phyloP scores from a whole-genome alignment of 2,329 filamentous ascomycete species.

The Diplodia scrobiculata region DNA sequence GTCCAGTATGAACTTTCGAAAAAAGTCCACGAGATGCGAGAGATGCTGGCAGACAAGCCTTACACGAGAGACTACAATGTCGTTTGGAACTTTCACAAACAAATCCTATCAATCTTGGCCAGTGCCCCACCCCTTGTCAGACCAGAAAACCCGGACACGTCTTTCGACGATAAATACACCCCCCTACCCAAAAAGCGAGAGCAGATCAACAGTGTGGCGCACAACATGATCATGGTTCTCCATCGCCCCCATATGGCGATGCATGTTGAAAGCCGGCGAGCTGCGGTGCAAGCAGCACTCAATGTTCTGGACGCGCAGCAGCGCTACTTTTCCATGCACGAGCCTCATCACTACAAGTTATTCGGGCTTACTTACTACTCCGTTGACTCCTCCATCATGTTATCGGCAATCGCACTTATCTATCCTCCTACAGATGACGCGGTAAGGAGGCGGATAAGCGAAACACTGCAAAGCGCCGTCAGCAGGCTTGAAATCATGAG shows the following conservation, averaged over 20 bases:
- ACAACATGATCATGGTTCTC: slow-evolving; percentile 14
- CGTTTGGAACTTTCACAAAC: slow-evolving; percentile 13
- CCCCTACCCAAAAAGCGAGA: background rate
- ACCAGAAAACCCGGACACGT: background rate
- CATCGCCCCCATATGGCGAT: slow-evolving; percentile 13
- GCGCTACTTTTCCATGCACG: background rate
- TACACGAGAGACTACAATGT: slow-evolving; percentile 6
- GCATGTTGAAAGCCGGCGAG: slow-evolving; percentile 12
- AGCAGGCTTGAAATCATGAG: background rate
- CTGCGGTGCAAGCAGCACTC: slow-evolving; percentile 9
- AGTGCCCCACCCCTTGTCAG: background rate
- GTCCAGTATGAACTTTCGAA: slow-evolving; percentile 10
- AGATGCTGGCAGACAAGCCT: slow-evolving; percentile 4
- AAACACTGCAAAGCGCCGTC: background rate
- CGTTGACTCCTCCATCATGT: background rate
- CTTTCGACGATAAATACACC: background rate
- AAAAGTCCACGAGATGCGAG: slow-evolving; percentile 16
- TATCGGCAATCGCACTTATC: background rate
- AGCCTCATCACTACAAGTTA: slow-evolving; percentile 3
- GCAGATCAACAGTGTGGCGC: slow-evolving; percentile 2
- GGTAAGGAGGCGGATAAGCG: slow-evolving; percentile 10
- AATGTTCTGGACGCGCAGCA: slow-evolving; percentile 3
- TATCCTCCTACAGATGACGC: slow-evolving; percentile 9
- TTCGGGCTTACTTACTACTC: slow-evolving; percentile 11
- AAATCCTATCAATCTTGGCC: background rate